Base-by-base conservation (phyloP, 1,284 basidiomycete genomes). In the Cystobasidium sp. region DNA sequence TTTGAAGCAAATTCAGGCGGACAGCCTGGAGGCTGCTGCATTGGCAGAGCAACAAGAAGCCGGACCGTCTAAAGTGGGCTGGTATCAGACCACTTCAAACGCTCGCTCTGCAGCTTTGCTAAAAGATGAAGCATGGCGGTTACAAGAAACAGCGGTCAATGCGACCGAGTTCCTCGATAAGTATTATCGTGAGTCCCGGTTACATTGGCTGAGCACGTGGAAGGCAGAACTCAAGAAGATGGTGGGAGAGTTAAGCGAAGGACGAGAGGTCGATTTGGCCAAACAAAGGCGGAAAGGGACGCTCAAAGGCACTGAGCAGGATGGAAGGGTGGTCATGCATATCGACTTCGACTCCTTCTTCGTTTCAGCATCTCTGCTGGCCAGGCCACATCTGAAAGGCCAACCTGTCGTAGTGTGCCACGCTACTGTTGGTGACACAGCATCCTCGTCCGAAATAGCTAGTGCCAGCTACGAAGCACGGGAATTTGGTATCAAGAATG, bases 321-420 rank as follows among this genome's bases (percentile, higher is more conserved):
- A 81, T 44, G 87, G 90, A 59, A 86, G 87, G 14, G 87, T 92
- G 18, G 91, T 96, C 78, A 91, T 97, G 87, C 94, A 97, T 80
- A 92, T 93, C 79, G 94, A 97, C 82, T 98, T 99, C 80, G 96
- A 99, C 81, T 93, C 91, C 79, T 99, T 98, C 85, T 99, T 99
- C 80, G 94, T 97, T 12, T 89, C 91, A 0, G 94, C 90, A n/a
- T 92, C 93, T 0, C 82, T 96, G 59, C 85, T 91, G 3, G 87
- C 86, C 68, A 85, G 92, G 0, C 92, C 92, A 0, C 86, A 95
- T 74, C 82, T 96, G 52, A 88, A 87, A 66, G 93, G 93, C 0
- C 92, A 91, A 81, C 92, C 96, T 0, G 89, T 91, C 1, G 94
- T 95, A 0, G 97, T 99, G 0, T 99, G 96, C 80, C 96, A 99